Evolutionary conservation across 768 basidiomycete genomes (phyloP).

Genomic region (Rhodosporidiobolus sp.): DNA sequence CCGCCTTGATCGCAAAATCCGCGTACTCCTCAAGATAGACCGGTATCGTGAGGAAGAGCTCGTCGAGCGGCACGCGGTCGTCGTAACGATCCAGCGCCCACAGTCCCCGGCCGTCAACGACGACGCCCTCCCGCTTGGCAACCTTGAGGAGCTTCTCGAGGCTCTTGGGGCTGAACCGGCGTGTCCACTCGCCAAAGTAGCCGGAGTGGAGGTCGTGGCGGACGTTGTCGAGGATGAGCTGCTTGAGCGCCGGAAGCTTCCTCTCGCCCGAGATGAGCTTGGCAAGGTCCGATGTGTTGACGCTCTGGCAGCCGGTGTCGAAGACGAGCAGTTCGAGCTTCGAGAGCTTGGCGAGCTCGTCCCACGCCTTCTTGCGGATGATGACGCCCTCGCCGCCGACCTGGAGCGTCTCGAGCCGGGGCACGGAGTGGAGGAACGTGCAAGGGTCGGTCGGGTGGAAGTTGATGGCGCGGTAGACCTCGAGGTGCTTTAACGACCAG

Average conservation of each 20-base stretch:
- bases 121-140: not conserved
- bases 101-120: too few species aligned
- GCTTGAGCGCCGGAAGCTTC: not conserved
- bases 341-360: not conserved
- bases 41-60: too few species aligned
- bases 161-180: not conserved
- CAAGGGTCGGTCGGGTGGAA: too few species aligned
- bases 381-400: not conserved
- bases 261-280: not conserved
- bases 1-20: too few species aligned
- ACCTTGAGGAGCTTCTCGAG: not conserved
- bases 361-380: not conserved
- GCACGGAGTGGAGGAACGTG: too few species aligned
- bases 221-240: conserved; percentile 4
- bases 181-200: conserved; percentile 1
- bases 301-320: not conserved
- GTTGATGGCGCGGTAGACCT: too few species aligned
- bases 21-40: too few species aligned
- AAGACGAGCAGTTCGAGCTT: not conserved
- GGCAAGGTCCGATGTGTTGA: not conserved
- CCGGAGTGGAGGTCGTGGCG: not conserved
- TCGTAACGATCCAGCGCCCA: too few species aligned
- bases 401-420: too few species aligned
- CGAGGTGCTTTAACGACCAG: too few species aligned
- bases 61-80: too few species aligned